These are phyloP conservation scores for Talaromyces sp. DNA, from an alignment of 2,329 filamentous ascomycete genomes.

Conservation along the genomic window DNA sequence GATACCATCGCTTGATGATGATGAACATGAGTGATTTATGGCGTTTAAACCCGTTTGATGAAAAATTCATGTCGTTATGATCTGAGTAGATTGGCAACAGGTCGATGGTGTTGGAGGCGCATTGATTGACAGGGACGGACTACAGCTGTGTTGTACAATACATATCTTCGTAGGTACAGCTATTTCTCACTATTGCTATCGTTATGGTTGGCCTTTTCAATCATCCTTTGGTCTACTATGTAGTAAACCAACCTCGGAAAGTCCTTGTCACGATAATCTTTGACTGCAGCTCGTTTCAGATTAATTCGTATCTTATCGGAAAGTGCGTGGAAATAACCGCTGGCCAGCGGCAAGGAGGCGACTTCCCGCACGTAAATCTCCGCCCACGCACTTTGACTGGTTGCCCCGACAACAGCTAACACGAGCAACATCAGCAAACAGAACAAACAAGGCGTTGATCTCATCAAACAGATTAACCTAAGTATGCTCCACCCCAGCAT, in stretches of 20 bases:
- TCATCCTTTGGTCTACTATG: neutral
- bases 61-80: neutral
- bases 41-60: neutral
- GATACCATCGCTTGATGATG: slow-evolving; percentile 34
- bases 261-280: neutral
- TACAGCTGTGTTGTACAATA: neutral
- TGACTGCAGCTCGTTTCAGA: neutral
- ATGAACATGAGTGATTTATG: slow-evolving; percentile 22
- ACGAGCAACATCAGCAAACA: slow-evolving; percentile 15
- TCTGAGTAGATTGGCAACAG: neutral
- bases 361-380: neutral
- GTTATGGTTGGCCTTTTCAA: neutral
- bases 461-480: slow-evolving; percentile 21
- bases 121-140: neutral
- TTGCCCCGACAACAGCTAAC: slow-evolving; percentile 14
- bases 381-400: slow-evolving; percentile 9
- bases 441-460: slow-evolving; percentile 10
- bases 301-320: neutral
- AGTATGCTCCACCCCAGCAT: slow-evolving; percentile 32
- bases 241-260: neutral
- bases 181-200: neutral
- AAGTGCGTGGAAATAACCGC: neutral
- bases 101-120: slow-evolving; percentile 3
- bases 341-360: neutral
- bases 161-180: neutral